Conservation (phyloP, 2,329 filamentous ascomycete genomes). For the Rutstroemia sp. region DNA sequence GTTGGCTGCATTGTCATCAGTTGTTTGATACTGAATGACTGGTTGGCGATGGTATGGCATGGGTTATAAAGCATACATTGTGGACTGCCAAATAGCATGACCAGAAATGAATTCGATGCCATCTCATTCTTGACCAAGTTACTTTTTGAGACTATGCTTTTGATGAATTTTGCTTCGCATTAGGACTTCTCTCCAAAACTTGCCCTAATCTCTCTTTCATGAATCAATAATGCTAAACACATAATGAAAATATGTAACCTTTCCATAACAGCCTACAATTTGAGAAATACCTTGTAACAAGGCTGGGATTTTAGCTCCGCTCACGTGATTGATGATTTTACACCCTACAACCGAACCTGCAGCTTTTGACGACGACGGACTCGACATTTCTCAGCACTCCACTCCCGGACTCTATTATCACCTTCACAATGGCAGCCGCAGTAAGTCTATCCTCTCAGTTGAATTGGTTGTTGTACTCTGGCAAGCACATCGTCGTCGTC, state of each 20-base stretch:
- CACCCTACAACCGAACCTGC: slow-evolving; percentile 10
- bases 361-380: slow-evolving; percentile 22
- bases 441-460: slow-evolving; percentile 44
- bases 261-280: too few species aligned
- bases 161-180: too few species aligned
- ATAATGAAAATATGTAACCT: too few species aligned
- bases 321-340: slow-evolving; percentile 18
- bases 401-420: slow-evolving; percentile 41
- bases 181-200: too few species aligned
- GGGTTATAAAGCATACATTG: slow-evolving; percentile 7
- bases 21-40: background rate
- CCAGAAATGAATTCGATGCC: slow-evolving; percentile 3
- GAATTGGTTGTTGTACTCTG: background rate
- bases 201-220: background rate
- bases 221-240: background rate
- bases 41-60: slow-evolving; percentile 2
- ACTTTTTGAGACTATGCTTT: background rate
- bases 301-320: background rate
- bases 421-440: slow-evolving; percentile 56
- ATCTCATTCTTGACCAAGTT: background rate
- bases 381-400: slow-evolving; percentile 37
- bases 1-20: slow-evolving; percentile 1
- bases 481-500: background rate
- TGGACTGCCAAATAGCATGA: slow-evolving; percentile 1
- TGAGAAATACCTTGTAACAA: background rate